Percentiles rank a stretch among this genome's conserved stretches.
Evolutionary conservation across 495 filamentous ascomycete genomes (phyloP).

Genomic region (Penicillium verhagenii): DNA sequence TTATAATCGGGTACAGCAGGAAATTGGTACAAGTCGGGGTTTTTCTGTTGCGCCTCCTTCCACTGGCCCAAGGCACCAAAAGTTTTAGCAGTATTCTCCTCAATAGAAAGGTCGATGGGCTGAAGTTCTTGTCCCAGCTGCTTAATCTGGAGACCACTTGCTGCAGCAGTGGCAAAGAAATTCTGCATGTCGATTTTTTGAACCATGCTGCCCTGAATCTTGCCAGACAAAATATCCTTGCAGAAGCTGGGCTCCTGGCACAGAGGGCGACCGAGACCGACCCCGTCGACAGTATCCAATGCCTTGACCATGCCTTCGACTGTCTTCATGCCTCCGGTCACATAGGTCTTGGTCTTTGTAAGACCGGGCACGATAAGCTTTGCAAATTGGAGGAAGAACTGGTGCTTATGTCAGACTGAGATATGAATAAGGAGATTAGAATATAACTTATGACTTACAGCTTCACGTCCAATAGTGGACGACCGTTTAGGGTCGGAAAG

Average conservation of each 20-base stretch:
- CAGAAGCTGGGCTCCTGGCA: slow-evolving; percentile 52
- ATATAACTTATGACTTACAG: slow-evolving; percentile 23
- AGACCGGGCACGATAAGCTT: slow-evolving; percentile 56
- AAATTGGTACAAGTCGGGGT: slow-evolving; percentile 1
- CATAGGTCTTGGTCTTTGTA: slow-evolving; percentile 52
- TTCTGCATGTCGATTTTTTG: slow-evolving; percentile 45
- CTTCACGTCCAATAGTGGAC: slow-evolving; percentile 55
- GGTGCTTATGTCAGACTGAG: background rate
- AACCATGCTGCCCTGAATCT: slow-evolving; percentile 45
- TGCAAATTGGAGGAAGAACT: slow-evolving; percentile 66
- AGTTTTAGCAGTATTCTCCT: slow-evolving; percentile 9
- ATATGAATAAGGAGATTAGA: background rate
- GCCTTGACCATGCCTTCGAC: slow-evolving; percentile 62
- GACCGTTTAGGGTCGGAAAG: slow-evolving; percentile 51
- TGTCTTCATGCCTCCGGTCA: slow-evolving; percentile 63
- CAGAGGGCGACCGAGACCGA: slow-evolving; percentile 54
- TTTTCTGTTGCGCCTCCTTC: background rate
- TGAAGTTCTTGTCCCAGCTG: slow-evolving; percentile 14
- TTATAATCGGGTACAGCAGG: slow-evolving; percentile 2
- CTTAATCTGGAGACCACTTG: slow-evolving; percentile 24
- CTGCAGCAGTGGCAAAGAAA: slow-evolving; percentile 43
- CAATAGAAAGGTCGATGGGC: slow-evolving; percentile 13
- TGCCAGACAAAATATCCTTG: slow-evolving; percentile 47
- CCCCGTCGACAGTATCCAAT: slow-evolving; percentile 53
- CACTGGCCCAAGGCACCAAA: slow-evolving; percentile 4